Evolutionary conservation across 2,329 filamentous ascomycete genomes (phyloP).

Genomic region (Xylariales sp.): DNA sequence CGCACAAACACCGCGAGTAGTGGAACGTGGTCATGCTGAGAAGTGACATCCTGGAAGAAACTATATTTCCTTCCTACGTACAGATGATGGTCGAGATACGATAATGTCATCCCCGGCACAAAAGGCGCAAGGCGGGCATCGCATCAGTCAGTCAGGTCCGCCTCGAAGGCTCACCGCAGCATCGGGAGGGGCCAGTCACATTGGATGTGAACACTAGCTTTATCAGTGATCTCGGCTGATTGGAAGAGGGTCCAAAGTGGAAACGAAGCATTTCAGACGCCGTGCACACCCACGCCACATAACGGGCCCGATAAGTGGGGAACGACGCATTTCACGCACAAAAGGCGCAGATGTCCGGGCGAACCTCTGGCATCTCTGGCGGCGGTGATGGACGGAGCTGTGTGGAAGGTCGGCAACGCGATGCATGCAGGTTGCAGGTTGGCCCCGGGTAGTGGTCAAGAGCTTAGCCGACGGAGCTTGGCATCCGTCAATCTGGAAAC

Average conservation of each 20-base stretch:
- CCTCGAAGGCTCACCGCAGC: no score
- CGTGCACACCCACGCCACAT: not conserved
- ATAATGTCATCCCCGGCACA: not conserved
- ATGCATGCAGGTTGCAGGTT: not conserved
- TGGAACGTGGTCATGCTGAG: not conserved
- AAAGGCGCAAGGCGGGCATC: not conserved
- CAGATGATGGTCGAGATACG: not conserved
- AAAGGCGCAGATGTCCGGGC: constrained; percentile 14
- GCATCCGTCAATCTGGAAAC: not conserved
- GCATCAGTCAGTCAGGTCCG: not conserved
- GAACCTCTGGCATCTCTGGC: not conserved
- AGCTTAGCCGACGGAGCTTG: not conserved
- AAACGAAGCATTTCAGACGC: not conserved
- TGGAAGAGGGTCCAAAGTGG: not conserved
- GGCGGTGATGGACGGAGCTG: not conserved
- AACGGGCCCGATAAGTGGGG: not conserved
- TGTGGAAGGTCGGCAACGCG: not conserved
- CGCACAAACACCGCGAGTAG: not conserved
- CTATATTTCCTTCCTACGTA: not conserved
- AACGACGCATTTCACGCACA: constrained; percentile 13
- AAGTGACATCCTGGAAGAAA: not conserved
- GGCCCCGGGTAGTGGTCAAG: not conserved
- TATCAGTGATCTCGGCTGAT: not conserved
- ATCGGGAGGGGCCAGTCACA: no score
- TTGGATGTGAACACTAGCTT: not conserved